Percentiles rank a stretch among this genome's conserved stretches.
These are phyloP conservation scores for Komagataella phaffii DNA, from an alignment of 805 yeast genomes.

Conservation along the genomic window DNA sequence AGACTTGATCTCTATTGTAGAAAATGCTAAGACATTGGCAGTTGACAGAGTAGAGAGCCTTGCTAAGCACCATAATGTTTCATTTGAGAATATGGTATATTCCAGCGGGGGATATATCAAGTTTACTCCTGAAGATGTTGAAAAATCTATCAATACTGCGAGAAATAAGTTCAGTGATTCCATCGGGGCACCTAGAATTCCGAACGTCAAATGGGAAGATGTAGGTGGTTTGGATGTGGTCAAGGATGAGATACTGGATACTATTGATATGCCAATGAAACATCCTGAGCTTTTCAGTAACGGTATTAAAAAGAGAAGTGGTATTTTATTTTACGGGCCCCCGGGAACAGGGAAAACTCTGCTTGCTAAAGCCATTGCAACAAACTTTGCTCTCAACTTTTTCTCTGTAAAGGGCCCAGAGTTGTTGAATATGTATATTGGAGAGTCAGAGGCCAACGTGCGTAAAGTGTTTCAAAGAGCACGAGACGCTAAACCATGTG, in stretches of 20 bases:
- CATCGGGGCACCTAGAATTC: constrained; percentile 94
- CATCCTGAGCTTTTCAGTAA: constrained; percentile 81
- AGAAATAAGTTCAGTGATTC: constrained; percentile 84
- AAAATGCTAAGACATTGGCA: constrained; percentile 48
- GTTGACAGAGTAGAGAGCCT: constrained; percentile 29
- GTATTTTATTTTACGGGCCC: constrained; percentile 92
- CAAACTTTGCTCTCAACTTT: constrained; percentile 86
- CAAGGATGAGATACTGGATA: constrained; percentile 86
- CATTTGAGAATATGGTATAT: constrained; percentile 21
- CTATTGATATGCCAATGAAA: constrained; percentile 90
- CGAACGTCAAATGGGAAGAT: constrained; percentile 93
- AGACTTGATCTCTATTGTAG: constrained; percentile 62
- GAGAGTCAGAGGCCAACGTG: constrained; percentile 96
- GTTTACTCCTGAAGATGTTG: constrained; percentile 48
- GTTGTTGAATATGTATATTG: constrained; percentile 91
- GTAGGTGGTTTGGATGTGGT: constrained; percentile 90
- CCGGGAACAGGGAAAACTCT: constrained; percentile 98
- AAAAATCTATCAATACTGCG: constrained; percentile 62
- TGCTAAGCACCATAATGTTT: constrained; percentile 10
- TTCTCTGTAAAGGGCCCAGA: constrained; percentile 95
- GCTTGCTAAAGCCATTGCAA: constrained; percentile 93
- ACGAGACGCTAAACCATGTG: constrained; percentile 95
- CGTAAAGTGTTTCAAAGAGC: constrained; percentile 89
- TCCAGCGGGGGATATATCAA: constrained; percentile 43
- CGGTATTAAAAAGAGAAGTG: constrained; percentile 89